These are phyloP conservation scores for Pilaira anomala DNA, from an alignment of 192 early-diverging fungal species.

Conservation along the genomic window DNA sequence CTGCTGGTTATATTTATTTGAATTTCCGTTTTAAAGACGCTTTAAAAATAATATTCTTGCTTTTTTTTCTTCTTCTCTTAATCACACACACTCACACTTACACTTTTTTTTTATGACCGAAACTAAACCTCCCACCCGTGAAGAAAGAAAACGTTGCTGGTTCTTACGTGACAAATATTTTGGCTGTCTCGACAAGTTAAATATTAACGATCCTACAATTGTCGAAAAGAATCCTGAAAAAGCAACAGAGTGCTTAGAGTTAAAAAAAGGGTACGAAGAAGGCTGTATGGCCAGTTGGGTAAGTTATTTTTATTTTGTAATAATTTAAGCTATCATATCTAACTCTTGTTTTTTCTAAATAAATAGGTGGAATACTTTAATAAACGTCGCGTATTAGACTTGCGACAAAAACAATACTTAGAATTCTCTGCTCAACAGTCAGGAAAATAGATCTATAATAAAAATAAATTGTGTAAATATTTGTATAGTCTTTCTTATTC, in stretches of 20 bases:
- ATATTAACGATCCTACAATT: constrained; percentile 56
- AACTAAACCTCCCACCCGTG: constrained; percentile 55
- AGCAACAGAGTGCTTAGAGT: constrained; percentile 44
- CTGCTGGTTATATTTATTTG: background rate
- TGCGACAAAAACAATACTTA: constrained; percentile 46
- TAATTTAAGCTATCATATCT: too few relatives aligned
- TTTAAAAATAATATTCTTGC: too few relatives aligned
- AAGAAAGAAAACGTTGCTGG: constrained; percentile 73
- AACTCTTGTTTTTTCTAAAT: background rate
- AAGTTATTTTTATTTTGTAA: constrained; percentile 1
- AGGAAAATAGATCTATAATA: constrained; percentile 18
- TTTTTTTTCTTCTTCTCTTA: background rate
- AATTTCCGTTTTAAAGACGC: background rate
- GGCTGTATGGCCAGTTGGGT: constrained; percentile 76
- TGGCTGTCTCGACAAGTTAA: constrained; percentile 65
- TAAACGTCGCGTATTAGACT: constrained; percentile 50
- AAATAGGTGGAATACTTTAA: constrained; percentile 61
- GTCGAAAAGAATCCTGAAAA: constrained; percentile 39
- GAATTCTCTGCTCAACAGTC: constrained; percentile 38
- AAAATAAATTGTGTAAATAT: background rate
- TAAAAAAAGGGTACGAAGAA: constrained; percentile 54
- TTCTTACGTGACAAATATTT: constrained; percentile 75
- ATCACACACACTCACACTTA: background rate
- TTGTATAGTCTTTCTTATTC: background rate
- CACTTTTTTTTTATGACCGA: background rate